phyloP scores from a whole-genome alignment of 768 basidiomycete genomes.

The Phaeolepiota aurea region DNA sequence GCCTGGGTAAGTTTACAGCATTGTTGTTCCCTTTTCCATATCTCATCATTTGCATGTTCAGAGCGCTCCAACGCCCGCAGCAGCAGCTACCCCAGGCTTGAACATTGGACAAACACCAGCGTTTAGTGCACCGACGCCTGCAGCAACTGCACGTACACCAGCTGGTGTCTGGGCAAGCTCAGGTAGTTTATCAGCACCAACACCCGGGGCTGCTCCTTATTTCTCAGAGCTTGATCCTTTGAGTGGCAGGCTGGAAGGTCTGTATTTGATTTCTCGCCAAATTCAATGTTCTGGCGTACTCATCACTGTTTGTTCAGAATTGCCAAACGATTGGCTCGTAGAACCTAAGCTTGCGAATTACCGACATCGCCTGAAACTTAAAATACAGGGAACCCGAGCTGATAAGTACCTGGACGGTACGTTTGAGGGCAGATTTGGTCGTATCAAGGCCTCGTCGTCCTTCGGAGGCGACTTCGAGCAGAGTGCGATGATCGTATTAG shows the following conservation, averaged over 20 bases:
- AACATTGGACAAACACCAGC: constrained; percentile 25
- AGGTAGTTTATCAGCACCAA: constrained; percentile 3
- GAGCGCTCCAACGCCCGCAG: constrained; percentile 48
- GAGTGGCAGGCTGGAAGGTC: constrained; percentile 1
- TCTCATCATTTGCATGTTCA: constrained; percentile 8
- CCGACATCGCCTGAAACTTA: constrained; percentile 28
- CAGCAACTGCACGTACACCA: constrained; percentile 9
- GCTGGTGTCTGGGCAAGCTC: constrained; percentile 2
- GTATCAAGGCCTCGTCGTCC: constrained; percentile 21
- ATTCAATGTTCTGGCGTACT: constrained; percentile 3
- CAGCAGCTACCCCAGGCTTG: constrained; percentile 33
- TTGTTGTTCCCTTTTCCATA: background rate
- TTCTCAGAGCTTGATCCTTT: constrained; percentile 4
- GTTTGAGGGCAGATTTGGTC: constrained; percentile 21
- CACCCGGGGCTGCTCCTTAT: constrained; percentile 6
- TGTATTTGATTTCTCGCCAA: background rate
- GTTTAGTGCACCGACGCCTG: constrained; percentile 26
- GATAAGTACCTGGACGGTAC: constrained; percentile 26
- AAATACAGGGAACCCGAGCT: constrained; percentile 24
- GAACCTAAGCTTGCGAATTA: constrained; percentile 20
- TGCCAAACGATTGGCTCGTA: constrained; percentile 33
- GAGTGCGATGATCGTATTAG: constrained; percentile 23
- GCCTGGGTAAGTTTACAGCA: constrained; percentile 18
- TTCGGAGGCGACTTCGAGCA: constrained; percentile 24
- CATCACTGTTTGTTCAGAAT: constrained; percentile 14